Evolutionary conservation across 768 basidiomycete genomes (phyloP).

Genomic region (Tephrocybe sp.): DNA sequence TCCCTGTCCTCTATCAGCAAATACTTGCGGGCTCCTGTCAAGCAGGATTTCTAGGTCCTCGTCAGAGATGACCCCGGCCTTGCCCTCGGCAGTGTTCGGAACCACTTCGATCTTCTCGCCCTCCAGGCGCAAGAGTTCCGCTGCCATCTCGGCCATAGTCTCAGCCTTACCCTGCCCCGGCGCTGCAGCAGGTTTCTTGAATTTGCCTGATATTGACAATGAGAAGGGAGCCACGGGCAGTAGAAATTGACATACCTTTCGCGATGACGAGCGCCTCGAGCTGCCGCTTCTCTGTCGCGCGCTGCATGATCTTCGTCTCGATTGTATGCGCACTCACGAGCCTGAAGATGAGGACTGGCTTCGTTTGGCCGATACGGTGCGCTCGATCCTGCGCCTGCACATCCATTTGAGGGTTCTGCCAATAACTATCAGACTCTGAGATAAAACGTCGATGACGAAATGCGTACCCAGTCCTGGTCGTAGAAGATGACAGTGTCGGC

Average conservation of each 20-base stretch:
- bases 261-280: conserved; percentile 95
- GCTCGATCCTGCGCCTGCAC: conserved; percentile 94
- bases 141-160: conserved; percentile 78
- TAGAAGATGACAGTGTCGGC: conserved; percentile 95
- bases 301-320: conserved; percentile 88
- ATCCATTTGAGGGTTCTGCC: conserved; percentile 93
- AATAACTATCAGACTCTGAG: background rate
- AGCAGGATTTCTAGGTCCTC: conserved; percentile 77
- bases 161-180: conserved; percentile 50
- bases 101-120: conserved; percentile 90
- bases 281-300: conserved; percentile 83
- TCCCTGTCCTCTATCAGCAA: conserved; percentile 63
- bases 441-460: background rate
- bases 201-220: conserved; percentile 57
- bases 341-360: conserved; percentile 86
- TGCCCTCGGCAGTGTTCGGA: conserved; percentile 65
- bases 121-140: conserved; percentile 73
- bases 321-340: conserved; percentile 86
- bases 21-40: conserved; percentile 76
- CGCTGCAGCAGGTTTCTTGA: conserved; percentile 66
- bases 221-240: background rate
- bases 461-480: conserved; percentile 82
- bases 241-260: conserved; percentile 50
- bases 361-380: conserved; percentile 94
- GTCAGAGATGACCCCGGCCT: conserved; percentile 75